Evolutionary conservation across 768 basidiomycete genomes (phyloP).

Genomic region (Sporobolomyces pararoseus): DNA sequence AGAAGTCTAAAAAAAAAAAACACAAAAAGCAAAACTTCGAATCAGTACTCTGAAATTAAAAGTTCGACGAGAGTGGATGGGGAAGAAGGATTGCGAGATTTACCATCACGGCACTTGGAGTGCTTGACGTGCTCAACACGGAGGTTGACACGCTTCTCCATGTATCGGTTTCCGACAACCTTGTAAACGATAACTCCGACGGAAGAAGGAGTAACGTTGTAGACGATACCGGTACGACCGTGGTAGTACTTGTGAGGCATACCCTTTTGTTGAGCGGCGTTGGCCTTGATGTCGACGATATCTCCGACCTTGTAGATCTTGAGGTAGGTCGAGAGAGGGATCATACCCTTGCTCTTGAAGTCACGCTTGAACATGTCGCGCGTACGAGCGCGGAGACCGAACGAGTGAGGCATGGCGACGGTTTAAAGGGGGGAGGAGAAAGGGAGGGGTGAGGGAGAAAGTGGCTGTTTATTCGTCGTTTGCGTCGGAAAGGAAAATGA

Average conservation of each 20-base stretch:
- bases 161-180: slow-evolving; percentile 96
- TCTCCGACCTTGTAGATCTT: slow-evolving; percentile 91
- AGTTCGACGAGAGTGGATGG: too few relatives aligned
- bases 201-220: slow-evolving; percentile 92
- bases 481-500: too few relatives aligned
- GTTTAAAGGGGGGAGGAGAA: slow-evolving; percentile 25
- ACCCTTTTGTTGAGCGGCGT: slow-evolving; percentile 98
- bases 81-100: neutral
- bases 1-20: slow-evolving; percentile 62
- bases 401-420: slow-evolving; percentile 91
- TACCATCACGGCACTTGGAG: slow-evolving; percentile 82
- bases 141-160: slow-evolving; percentile 99
- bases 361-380: slow-evolving; percentile 97
- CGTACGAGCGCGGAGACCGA: slow-evolving; percentile 99
- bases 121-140: slow-evolving; percentile 87
- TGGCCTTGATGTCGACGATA: slow-evolving; percentile 99
- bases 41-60: too few relatives aligned
- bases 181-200: slow-evolving; percentile 98
- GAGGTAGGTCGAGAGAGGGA: slow-evolving; percentile 88
- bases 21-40: neutral
- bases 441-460: slow-evolving; percentile 12
- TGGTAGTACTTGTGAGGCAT: slow-evolving; percentile 99
- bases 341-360: slow-evolving; percentile 93
- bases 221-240: slow-evolving; percentile 94
- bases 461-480: neutral